These are phyloP conservation scores for Aspergillus fischeri DNA, from an alignment of 2,329 filamentous ascomycete genomes.

Conservation along the genomic window DNA sequence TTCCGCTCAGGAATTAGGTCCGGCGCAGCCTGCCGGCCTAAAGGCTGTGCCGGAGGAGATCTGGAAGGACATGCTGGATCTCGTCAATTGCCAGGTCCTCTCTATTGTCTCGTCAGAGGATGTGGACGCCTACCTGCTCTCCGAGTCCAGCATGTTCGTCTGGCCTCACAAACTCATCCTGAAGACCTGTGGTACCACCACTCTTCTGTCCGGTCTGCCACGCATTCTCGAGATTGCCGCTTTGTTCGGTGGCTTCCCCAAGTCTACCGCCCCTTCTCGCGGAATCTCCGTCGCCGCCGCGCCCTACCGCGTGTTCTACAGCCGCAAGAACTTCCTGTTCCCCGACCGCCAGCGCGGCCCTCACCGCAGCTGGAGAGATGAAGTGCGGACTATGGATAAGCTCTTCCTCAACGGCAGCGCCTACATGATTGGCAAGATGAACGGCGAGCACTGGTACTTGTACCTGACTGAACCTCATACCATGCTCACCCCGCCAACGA, in stretches of 20 bases:
- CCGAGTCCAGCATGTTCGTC: slow-evolving; percentile 99
- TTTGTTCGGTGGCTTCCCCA: slow-evolving; percentile 81
- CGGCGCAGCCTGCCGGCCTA: slow-evolving; percentile 69
- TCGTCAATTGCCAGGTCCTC: slow-evolving; percentile 97
- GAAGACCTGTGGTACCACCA: slow-evolving; percentile 98
- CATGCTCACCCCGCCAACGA: slow-evolving; percentile 74
- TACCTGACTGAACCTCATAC: slow-evolving; percentile 89
- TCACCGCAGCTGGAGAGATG: slow-evolving; percentile 95
- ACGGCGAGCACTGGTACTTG: slow-evolving; percentile 98
- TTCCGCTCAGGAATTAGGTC: slow-evolving; percentile 64
- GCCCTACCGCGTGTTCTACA: slow-evolving; percentile 96
- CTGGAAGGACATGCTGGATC: slow-evolving; percentile 96
- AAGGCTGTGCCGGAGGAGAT: slow-evolving; percentile 79
- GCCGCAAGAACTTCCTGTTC: slow-evolving; percentile 96
- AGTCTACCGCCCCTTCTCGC: slow-evolving; percentile 63
- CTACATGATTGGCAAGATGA: slow-evolving; percentile 99
- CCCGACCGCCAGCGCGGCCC: slow-evolving; percentile 91
- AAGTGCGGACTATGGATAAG: slow-evolving; percentile 87
- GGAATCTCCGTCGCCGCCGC: slow-evolving; percentile 73
- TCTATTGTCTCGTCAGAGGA: slow-evolving; percentile 90
- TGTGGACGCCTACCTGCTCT: slow-evolving; percentile 93
- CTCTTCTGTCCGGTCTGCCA: slow-evolving; percentile 80
- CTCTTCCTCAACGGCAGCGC: slow-evolving; percentile 90
- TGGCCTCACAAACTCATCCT: slow-evolving; percentile 99
- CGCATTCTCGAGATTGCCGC: slow-evolving; percentile 91